A percentile compares a stretch with the other conserved stretches of the same genome.
These are phyloP conservation scores for Leccinum subgranulosum DNA, from an alignment of 768 basidiomycete genomes.

Conservation along the genomic window DNA sequence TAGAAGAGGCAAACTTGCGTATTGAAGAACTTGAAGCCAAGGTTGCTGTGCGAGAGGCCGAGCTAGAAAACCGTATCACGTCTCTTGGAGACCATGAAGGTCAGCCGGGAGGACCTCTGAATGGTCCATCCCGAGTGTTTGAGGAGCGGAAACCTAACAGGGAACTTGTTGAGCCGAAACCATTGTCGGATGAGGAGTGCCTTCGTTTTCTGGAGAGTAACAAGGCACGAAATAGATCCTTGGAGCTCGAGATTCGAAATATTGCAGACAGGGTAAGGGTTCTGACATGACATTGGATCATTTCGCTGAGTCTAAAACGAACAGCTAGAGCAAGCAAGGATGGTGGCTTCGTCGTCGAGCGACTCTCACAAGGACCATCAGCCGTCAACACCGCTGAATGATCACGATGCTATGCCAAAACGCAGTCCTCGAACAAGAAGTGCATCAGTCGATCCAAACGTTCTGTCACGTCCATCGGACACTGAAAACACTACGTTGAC, in stretches of 20 bases:
- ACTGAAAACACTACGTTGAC: background rate
- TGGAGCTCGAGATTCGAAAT: slow-evolving; percentile 44
- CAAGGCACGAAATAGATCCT: slow-evolving; percentile 37
- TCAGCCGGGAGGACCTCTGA: background rate
- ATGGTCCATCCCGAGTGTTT: background rate
- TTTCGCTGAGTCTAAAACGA: background rate
- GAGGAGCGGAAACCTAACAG: background rate
- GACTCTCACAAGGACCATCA: background rate
- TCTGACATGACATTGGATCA: background rate
- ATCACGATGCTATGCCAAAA: background rate
- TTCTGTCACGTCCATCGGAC: slow-evolving; percentile 5
- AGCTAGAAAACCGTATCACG: slow-evolving; percentile 42
- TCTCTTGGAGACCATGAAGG: slow-evolving; percentile 1
- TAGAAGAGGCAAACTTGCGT: slow-evolving; percentile 38
- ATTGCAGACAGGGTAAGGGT: slow-evolving; percentile 35
- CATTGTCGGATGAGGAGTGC: slow-evolving; percentile 38
- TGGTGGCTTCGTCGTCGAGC: slow-evolving; percentile 1
- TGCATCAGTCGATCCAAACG: slow-evolving; percentile 20
- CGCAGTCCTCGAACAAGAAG: slow-evolving; percentile 18
- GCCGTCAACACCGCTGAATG: background rate
- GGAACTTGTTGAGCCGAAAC: slow-evolving; percentile 13
- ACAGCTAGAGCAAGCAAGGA: slow-evolving; percentile 24
- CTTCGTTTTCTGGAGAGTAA: slow-evolving; percentile 39
- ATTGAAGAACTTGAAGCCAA: slow-evolving; percentile 48
- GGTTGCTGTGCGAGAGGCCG: slow-evolving; percentile 55